Conservation (phyloP, 306 rosid genomes). For the Gynostemma pentaphyllum region DNA sequence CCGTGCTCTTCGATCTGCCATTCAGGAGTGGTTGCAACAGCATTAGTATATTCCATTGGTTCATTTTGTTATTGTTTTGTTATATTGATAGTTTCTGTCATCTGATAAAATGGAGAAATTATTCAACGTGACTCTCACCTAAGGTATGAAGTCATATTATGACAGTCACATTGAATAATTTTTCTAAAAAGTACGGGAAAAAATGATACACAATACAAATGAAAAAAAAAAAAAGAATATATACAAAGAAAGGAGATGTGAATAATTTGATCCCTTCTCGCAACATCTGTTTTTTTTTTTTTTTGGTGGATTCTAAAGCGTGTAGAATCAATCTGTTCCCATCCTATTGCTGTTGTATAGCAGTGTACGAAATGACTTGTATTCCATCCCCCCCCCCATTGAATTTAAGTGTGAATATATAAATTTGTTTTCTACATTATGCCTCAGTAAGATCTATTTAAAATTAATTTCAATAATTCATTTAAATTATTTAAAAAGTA, state of each 20-base stretch:
- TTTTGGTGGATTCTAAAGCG: background rate
- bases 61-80: background rate
- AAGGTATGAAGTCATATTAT: no score
- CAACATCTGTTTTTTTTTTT: background rate
- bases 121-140: no score
- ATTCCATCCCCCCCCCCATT: background rate
- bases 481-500: no score
- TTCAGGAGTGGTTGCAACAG: slow-evolving; percentile 74
- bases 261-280: background rate
- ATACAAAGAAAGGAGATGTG: background rate
- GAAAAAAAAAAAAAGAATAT: background rate
- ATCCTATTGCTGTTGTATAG: slow-evolving; percentile 3
- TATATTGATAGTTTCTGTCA: background rate
- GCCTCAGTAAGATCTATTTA: no score
- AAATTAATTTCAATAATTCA: no score
- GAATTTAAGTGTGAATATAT: background rate
- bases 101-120: no score
- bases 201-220: background rate
- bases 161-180: no score
- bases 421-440: background rate
- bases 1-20: slow-evolving; percentile 59
- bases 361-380: background rate
- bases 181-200: background rate
- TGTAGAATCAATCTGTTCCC: slow-evolving; percentile 9
- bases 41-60: slow-evolving; percentile 4